phyloP scores from a whole-genome alignment of 495 filamentous ascomycete species.

The Tetracladium setigerum region DNA sequence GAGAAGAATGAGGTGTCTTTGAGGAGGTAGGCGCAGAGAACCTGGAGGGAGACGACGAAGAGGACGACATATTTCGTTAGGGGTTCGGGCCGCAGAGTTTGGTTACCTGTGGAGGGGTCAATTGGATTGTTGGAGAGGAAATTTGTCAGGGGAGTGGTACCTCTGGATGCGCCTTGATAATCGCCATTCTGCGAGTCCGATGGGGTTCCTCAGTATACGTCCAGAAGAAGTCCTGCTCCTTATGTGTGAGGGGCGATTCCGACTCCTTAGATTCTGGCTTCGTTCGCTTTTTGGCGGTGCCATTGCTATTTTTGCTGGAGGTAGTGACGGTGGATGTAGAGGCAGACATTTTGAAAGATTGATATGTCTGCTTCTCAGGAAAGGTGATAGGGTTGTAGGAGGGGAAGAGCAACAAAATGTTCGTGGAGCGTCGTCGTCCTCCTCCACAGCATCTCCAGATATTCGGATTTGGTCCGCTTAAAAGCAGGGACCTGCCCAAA shows the following conservation, averaged over 20 bases:
- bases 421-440: not conserved
- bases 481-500: too few relatives aligned
- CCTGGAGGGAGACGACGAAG: conserved; percentile 74
- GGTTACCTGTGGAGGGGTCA: conserved; percentile 58
- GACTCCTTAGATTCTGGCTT: not conserved
- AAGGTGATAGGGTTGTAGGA: not conserved
- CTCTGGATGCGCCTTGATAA: conserved; percentile 98
- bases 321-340: conserved; percentile 16
- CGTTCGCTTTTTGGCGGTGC: conserved; percentile 2
- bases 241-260: conserved; percentile 8
- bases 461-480: too few relatives aligned
- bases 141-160: conserved; percentile 35
- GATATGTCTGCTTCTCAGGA: conserved; percentile 3
- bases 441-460: not conserved
- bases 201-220: conserved; percentile 99
- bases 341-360: conserved; percentile 17
- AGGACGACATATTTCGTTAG: conserved; percentile 91
- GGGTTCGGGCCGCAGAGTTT: conserved; percentile 98
- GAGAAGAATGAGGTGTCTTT: conserved; percentile 75
- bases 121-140: not conserved
- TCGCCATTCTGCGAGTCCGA: conserved; percentile 77
- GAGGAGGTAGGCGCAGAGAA: conserved; percentile 72
- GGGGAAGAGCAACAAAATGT: not conserved
- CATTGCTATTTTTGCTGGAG: not conserved
- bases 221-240: conserved; percentile 59